Evolutionary conservation across 768 basidiomycete species (phyloP).

Genomic region (Pholiota microspora): DNA sequence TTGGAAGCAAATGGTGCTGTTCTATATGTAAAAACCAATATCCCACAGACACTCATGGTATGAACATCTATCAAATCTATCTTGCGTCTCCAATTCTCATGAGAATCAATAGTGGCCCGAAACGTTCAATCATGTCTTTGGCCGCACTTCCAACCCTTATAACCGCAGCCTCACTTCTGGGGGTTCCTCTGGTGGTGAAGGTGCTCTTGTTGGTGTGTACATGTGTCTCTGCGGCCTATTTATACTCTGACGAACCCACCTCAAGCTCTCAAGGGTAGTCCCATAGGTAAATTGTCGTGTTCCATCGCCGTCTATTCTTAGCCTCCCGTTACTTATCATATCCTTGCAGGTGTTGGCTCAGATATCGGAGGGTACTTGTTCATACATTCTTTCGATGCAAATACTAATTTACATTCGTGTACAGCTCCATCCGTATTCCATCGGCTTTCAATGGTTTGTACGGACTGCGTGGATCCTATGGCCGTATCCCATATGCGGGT

Average conservation of each 20-base stretch:
- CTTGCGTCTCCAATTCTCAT: not conserved
- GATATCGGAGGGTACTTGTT: slow-evolving; percentile 70
- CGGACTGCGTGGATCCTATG: slow-evolving; percentile 66
- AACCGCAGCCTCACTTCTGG: slow-evolving; percentile 72
- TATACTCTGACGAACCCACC: not conserved
- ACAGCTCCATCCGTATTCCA: slow-evolving; percentile 72
- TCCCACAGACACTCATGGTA: slow-evolving; percentile 80
- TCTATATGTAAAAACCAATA: slow-evolving; percentile 68
- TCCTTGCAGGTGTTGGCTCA: slow-evolving; percentile 65
- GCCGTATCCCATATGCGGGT: slow-evolving; percentile 70
- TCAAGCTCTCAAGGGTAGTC: slow-evolving; percentile 42
- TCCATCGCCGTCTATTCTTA: not conserved
- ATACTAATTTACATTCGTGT: not conserved
- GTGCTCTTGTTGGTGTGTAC: slow-evolving; percentile 60
- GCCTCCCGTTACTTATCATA: not conserved
- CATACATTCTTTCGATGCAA: not conserved
- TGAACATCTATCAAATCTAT: not conserved
- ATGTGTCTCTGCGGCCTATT: too few species aligned
- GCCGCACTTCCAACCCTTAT: slow-evolving; percentile 73
- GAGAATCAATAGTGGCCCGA: slow-evolving; percentile 59
- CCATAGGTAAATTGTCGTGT: slow-evolving; percentile 39
- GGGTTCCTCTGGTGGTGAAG: slow-evolving; percentile 87
- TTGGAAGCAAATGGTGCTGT: slow-evolving; percentile 69
- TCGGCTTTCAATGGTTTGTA: slow-evolving; percentile 67
- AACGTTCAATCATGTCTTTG: slow-evolving; percentile 77